Evolutionary conservation across 768 basidiomycete genomes (phyloP), one percentile per base, ranked within the genome.

Genomic region (Phylloporus sp.): DNA sequence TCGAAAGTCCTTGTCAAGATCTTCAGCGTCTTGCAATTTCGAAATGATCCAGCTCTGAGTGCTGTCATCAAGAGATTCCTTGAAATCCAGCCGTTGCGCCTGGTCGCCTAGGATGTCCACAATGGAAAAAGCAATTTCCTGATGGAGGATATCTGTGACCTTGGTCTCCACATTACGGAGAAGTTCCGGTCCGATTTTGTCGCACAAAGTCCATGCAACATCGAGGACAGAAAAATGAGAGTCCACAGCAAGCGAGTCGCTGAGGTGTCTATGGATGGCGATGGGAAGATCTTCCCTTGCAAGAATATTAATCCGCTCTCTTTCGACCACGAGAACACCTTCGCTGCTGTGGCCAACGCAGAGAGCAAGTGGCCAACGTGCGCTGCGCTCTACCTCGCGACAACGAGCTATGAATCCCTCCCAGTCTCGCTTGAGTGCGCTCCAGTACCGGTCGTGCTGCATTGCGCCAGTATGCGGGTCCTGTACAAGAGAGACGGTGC

Each of bases 321-420:
- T 77, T 69, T 92, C 88, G 13, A 89, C 71, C 22, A 92, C 67
- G 45, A 91, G 66, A 26, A 87, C 69, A 28, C 79, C 78, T 42
- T 69, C 67, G 15, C 64, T 66, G 16, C 59, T 56, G 49, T 68
- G 70, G 16, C 70, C 71, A 22, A 75, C 63, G 35, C 82, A 85
- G 31, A 92, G 76, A 15, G 77, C 77, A 24, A 92, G 77, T 2
- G 91, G 91, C 82, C 88, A 86, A 39, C 89, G 80, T 29, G 86
- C 88, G 54, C 82, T 83, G 38, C 89, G 85, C 70, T 97, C 95
- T n/a, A 94, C 76, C 57, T 93, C 91, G 47, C 88, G 81, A 62
- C 91, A 94, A 50, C 91, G 80, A 8, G 94, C 88, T 54, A 95
- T 84, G 61, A 97, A 95, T 4, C 95, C 93, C 63, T 97, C 89